Percentiles rank a stretch among this genome's conserved stretches.
Conservation (phyloP, 306 rosid species). For the Biancaea sappan region DNA sequence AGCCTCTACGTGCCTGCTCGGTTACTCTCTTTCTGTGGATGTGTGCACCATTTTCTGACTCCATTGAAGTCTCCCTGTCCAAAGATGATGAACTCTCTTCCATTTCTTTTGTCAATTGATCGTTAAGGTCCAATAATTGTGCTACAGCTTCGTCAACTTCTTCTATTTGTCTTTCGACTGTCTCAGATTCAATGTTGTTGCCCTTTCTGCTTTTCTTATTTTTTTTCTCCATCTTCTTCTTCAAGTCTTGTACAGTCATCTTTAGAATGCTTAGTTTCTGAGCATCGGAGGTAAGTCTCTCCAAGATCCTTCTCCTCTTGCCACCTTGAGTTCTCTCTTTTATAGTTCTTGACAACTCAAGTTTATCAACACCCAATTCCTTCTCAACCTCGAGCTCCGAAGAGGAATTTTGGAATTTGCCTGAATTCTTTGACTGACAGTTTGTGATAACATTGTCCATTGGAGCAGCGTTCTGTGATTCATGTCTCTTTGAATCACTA, state of each 20-base stretch:
- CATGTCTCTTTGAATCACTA: conserved; percentile 41
- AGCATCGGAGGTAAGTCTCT: conserved; percentile 74
- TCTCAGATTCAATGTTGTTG: conserved; percentile 55
- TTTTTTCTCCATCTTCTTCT: conserved; percentile 58
- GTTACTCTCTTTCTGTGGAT: conserved; percentile 46
- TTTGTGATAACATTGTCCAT: conserved; percentile 37
- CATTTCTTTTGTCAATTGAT: conserved; percentile 57
- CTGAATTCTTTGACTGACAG: conserved; percentile 45
- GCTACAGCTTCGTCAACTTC: conserved; percentile 76
- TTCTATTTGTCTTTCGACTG: conserved; percentile 64
- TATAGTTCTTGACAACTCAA: conserved; percentile 52
- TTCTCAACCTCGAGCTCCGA: conserved; percentile 68
- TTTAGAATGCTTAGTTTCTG: conserved; percentile 64
- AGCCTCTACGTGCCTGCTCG: conserved; percentile 71
- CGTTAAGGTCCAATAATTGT: conserved; percentile 62
- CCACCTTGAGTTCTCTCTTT: conserved; percentile 54
- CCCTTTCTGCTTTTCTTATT: conserved; percentile 56
- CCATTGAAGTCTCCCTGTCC: conserved; percentile 40
- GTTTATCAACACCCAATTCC: conserved; percentile 78
- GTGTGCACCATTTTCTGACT: conserved; percentile 60
- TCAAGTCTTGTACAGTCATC: conserved; percentile 61
- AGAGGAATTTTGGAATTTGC: conserved; percentile 43
- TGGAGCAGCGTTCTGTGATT: conserved; percentile 44
- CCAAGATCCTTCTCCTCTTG: conserved; percentile 67
- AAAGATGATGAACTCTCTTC: conserved; percentile 55